phyloP scores from a whole-genome alignment of 2,329 filamentous ascomycete species.

The Bipolaris victoriae region DNA sequence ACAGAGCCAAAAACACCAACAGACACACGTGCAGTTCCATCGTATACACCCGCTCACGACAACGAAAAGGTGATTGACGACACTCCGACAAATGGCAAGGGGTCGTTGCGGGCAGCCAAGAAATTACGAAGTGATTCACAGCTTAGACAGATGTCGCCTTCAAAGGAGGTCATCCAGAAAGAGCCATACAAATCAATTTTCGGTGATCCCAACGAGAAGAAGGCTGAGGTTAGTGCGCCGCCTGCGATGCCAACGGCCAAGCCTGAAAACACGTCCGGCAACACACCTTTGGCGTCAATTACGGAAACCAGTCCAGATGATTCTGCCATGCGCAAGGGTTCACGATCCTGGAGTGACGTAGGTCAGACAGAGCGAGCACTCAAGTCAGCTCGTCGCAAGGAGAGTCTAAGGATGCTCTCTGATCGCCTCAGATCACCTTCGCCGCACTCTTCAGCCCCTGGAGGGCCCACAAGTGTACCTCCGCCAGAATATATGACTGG shows the following conservation, averaged over 20 bases:
- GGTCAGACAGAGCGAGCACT: constrained; percentile 51
- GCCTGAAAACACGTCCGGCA: constrained; percentile 38
- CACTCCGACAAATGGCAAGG: constrained; percentile 17
- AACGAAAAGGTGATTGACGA: constrained; percentile 15
- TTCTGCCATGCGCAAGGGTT: constrained; percentile 50
- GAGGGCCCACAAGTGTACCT: constrained; percentile 31
- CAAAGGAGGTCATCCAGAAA: constrained; percentile 18
- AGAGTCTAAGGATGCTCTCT: constrained; percentile 42
- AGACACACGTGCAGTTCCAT: constrained; percentile 22
- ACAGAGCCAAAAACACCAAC: constrained; percentile 32
- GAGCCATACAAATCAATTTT: constrained; percentile 44
- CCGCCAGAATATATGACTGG: constrained; percentile 30
- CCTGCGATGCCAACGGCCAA: constrained; percentile 35
- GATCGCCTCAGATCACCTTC: constrained; percentile 43
- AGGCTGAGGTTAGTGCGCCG: constrained; percentile 17
- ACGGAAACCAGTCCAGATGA: constrained; percentile 57
- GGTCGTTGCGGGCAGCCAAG: constrained; percentile 13
- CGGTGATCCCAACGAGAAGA: constrained; percentile 41
- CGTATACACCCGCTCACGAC: constrained; percentile 30
- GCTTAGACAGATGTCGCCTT: constrained; percentile 20
- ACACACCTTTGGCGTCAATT: constrained; percentile 57
- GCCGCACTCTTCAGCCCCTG: constrained; percentile 40
- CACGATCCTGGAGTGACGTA: constrained; percentile 51
- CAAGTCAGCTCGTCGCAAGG: constrained; percentile 49
- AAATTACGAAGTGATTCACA: constrained; percentile 9